These are phyloP conservation scores for Lunasporangiospora selenospora DNA, from an alignment of 192 early-diverging fungal genomes.

Conservation along the genomic window DNA sequence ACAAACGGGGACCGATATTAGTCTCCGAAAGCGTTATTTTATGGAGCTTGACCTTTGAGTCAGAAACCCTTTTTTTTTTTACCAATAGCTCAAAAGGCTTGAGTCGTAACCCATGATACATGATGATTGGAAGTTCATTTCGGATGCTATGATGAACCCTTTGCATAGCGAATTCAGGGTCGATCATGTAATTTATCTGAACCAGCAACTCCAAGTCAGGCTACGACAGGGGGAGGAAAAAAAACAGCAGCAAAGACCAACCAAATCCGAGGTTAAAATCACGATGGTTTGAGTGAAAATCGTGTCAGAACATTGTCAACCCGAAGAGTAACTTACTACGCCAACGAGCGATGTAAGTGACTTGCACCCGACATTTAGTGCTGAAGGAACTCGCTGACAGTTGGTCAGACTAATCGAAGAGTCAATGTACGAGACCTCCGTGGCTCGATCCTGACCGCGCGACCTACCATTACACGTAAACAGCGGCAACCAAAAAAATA, in stretches of 20 bases:
- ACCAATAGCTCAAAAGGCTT: conserved; percentile 11
- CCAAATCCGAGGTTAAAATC: background rate
- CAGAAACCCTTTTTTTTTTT: background rate
- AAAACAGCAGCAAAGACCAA: background rate
- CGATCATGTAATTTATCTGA: conserved; percentile 44
- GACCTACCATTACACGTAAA: no score
- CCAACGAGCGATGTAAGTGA: conserved; percentile 26
- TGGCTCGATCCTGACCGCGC: no score
- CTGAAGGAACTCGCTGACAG: conserved; percentile 9
- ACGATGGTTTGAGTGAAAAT: background rate
- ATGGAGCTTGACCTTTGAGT: background rate
- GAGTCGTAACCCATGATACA: conserved; percentile 29
- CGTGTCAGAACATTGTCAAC: background rate
- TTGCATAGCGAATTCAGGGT: conserved; percentile 25
- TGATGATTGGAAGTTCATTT: conserved; percentile 10
- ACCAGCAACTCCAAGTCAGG: conserved; percentile 35
- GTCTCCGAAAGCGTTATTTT: background rate
- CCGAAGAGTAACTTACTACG: conserved; percentile 4
- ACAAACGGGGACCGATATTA: background rate
- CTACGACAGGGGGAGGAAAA: background rate
- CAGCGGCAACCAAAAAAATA: no score
- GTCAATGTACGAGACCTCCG: no score
- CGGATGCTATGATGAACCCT: conserved; percentile 14
- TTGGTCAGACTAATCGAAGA: conserved; percentile 16
- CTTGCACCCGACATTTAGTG: conserved; percentile 15